Base-by-base conservation (phyloP, 768 basidiomycete genomes). In the Boletus insuetus region DNA sequence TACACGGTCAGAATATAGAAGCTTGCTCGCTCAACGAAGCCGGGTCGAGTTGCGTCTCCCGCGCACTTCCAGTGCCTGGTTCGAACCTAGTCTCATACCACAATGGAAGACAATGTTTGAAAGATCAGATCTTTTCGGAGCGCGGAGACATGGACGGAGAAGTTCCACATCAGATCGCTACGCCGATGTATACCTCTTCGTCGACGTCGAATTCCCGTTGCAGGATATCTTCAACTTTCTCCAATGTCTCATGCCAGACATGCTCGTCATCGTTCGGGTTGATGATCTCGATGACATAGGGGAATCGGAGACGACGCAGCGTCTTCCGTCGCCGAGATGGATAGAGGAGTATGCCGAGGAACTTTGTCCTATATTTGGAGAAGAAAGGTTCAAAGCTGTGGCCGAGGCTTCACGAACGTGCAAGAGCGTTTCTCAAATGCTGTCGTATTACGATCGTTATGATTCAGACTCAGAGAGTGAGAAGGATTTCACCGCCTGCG, bases 401-500 rank as follows among this genome's bases (percentile, higher is more conserved):
- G 35, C 11, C 16, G 26, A 50, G 14, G 49, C 49, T 34, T 40
- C 40, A 24, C 9, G 38, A 39, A 24, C 34, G 34, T 17, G 4
- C 16, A 2, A 6, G 22, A 26, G 55, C 22, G 26, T 46, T 24
- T 46, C 49, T 12, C 10, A 16, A 9, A 41, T n/a, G 35, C 9
- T 47, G 20, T 39, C 49, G 17, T 47, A 6, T 34, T 46, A 9
- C 20, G 5, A 46, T 29, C 53, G 46, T 10, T 10, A 40, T 4
- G 54, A 56, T 29, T 29, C 29, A 11, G 54, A 56, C 9, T 29
- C 29, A 11, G 26, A 16, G 22, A 46, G 55, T 3, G 37, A 39
- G 31, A 17, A 41, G n/a, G 55, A 57, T 32, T 47, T 58, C 43
- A 49, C 56, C 24, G 54, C 56, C n/a, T 46, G 48, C 26, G 54